Evolutionary conservation across 2,329 filamentous ascomycete genomes (phyloP).

Genomic region (Leptographium flavum): DNA sequence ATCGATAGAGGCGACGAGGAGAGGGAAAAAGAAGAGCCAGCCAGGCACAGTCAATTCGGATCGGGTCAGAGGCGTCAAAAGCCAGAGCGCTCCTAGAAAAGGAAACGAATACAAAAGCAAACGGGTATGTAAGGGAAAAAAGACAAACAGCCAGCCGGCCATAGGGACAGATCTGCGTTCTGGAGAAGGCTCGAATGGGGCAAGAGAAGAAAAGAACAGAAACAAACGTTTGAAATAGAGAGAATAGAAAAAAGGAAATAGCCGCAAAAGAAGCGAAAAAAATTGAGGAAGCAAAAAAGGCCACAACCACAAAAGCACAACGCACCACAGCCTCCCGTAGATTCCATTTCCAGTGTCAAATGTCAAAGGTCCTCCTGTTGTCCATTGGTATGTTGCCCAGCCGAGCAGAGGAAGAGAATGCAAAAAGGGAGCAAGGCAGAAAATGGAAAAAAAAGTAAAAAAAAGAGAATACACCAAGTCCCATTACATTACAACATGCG

Average conservation of each 20-base stretch:
- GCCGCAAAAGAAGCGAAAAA: neutral
- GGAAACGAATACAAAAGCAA: neutral
- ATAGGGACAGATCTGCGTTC: neutral
- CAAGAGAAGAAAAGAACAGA: neutral
- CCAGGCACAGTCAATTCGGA: too few species aligned
- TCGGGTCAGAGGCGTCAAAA: too few species aligned
- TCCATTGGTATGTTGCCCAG: too few species aligned
- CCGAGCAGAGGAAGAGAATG: too few species aligned
- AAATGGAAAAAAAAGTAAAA: neutral
- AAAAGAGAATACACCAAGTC: neutral
- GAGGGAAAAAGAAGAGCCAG: neutral
- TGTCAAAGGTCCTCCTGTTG: too few species aligned
- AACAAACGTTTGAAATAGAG: neutral
- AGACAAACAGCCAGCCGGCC: neutral
- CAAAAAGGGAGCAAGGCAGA: neutral
- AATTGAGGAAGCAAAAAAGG: too few species aligned
- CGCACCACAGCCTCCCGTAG: too few species aligned
- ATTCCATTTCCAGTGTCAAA: too few species aligned
- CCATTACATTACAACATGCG: conserved; percentile 40
- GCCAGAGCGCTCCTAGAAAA: neutral
- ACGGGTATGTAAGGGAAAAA: neutral
- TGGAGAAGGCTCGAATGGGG: too few species aligned
- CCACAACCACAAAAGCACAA: too few species aligned
- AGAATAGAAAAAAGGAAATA: neutral
- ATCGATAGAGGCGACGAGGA: neutral